A percentile compares a stretch with the other conserved stretches of the same genome.
phyloP scores from a whole-genome alignment of 163 green algal species.

The Chloromonas sp. region DNA sequence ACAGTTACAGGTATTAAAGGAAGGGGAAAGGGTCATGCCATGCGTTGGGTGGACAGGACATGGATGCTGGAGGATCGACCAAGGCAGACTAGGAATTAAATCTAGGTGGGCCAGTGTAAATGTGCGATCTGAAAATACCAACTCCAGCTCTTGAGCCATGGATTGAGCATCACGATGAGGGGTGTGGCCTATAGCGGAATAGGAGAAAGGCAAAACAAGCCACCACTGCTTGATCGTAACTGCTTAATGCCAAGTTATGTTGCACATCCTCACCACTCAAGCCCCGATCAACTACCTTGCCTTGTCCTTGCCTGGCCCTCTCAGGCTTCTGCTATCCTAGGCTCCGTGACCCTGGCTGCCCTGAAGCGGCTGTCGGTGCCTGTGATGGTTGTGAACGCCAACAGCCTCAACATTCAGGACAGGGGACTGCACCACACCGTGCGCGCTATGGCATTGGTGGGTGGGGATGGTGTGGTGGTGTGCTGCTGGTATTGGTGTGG shows the following conservation, averaged over 20 bases:
- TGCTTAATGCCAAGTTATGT: background rate
- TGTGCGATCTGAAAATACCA: background rate
- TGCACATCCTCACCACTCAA: background rate
- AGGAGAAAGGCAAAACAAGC: background rate
- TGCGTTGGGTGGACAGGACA: background rate
- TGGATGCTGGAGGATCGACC: background rate
- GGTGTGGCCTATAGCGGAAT: background rate
- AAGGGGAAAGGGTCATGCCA: background rate
- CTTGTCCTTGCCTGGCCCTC: background rate
- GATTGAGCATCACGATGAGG: no score
- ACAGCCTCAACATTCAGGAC: background rate
- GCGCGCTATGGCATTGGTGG: conserved; percentile 3
- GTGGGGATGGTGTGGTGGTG: no score
- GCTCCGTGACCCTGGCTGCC: conserved; percentile 21
- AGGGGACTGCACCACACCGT: background rate
- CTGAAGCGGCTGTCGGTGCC: conserved; percentile 30
- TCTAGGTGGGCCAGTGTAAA: background rate
- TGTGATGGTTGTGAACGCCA: conserved; percentile 25
- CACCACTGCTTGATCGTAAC: no score
- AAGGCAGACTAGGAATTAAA: background rate
- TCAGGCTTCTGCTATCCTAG: background rate
- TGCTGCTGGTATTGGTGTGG: no score
- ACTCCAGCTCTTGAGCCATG: no score
- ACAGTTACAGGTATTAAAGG: conserved; percentile 6
- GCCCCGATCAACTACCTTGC: background rate